Percentiles rank a stretch among this genome's conserved stretches.
These are phyloP conservation scores for Podosphaera xanthii DNA, from an alignment of 2,329 filamentous ascomycete genomes.

Conservation along the genomic window DNA sequence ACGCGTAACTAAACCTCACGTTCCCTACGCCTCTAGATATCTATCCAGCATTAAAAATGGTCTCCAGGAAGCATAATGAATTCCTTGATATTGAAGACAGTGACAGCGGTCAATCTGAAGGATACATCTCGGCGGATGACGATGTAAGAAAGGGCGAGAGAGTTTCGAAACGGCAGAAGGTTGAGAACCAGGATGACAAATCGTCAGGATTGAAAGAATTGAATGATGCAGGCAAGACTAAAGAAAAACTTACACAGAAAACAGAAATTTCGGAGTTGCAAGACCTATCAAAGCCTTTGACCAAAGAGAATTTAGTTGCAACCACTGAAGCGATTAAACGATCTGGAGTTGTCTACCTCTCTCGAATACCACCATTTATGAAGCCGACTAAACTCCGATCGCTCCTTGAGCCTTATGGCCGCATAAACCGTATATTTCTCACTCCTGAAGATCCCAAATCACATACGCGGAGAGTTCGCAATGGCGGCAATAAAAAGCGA, in stretches of 20 bases:
- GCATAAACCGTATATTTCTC: conserved; percentile 56
- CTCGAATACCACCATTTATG: conserved; percentile 72
- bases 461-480: conserved; percentile 41
- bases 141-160: conserved; percentile 43
- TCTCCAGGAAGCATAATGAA: conserved; percentile 46
- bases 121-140: conserved; percentile 41
- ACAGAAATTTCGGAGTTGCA: conserved; percentile 20
- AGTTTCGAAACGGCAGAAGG: conserved; percentile 39
- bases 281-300: conserved; percentile 29
- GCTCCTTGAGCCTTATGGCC: conserved; percentile 52
- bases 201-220: conserved; percentile 10
- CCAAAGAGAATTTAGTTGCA: conserved; percentile 44
- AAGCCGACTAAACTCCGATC: conserved; percentile 57
- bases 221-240: conserved; percentile 7
- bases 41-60: conserved; percentile 24
- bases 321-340: conserved; percentile 42
- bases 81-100: conserved; percentile 41
- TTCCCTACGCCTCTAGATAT: too few species aligned
- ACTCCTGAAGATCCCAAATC: conserved; percentile 48
- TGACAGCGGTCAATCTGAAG: conserved; percentile 25
- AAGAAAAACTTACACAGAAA: conserved; percentile 4
- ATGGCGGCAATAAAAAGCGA: conserved; percentile 64
- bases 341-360: conserved; percentile 66
- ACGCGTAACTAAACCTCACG: neutral
- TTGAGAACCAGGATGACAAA: conserved; percentile 20